Evolutionary conservation across 1,284 basidiomycete species (phyloP), one percentile per base, ranked within the genome.

Genomic region (Cutaneotrichosporon arboriforme): DNA sequence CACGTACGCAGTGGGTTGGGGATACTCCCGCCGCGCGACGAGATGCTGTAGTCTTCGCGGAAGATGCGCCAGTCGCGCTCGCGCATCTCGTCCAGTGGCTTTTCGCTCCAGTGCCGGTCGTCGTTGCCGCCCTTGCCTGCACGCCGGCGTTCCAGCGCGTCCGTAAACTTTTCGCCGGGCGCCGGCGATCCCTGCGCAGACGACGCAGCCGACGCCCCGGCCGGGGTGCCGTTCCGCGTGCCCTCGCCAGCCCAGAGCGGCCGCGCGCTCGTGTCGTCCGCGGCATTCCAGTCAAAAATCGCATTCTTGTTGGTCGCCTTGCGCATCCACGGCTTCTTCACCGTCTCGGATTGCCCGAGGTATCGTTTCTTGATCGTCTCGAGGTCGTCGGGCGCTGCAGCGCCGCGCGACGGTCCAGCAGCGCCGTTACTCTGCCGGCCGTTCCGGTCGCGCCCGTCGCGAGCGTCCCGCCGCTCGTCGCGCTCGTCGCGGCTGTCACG

Each of bases 41-140:
- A 84, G 59, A 99, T 99, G 65, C 85, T 92, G 77, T 96, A 99
- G 75, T 99, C 94, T 74, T 98, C 94, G 59, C 93, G 81, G 78
- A 99, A 98, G 72, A 99, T 98, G 66, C 94, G 84, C 94, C 94
- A 99, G 72, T 99, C 94, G 52, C 94, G 81, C 65, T 97, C 96
- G 68, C 87, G 88, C 96, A 99, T 97, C 74, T 97, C 90, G 2
- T 79, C 74, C 31, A 98, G 77, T 1, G 85, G 82, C 75, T 99
- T 99, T n/a, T 97, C 90, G 2, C 87, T 87, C 96, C 96, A 98
- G 77, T 97, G 96, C 59, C 91, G 81, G 68, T 94, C 91, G 68
- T 96, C 91, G 59, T 89, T 77, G 33, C 88, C 85, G 55, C 82
- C 79, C 78, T 87, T 86, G 53, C 83, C 81, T n/a, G 90, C 88